Percentiles rank a stretch among this genome's conserved stretches.
phyloP scores from a whole-genome alignment of 1,284 basidiomycete species.

The Exobasidium cylindrosporum region DNA sequence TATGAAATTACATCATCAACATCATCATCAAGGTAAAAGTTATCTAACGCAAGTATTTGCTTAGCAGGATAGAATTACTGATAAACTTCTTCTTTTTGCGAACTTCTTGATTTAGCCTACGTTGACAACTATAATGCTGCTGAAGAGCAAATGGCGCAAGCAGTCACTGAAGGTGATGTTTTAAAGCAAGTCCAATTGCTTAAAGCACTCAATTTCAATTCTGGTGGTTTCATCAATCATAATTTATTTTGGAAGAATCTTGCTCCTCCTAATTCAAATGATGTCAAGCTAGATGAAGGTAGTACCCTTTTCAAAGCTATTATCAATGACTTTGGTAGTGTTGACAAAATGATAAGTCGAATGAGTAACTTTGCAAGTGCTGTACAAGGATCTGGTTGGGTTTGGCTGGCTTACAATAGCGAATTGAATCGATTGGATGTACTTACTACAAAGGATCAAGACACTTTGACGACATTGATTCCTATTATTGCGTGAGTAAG shows the following conservation, averaged over 20 bases:
- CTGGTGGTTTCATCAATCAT: conserved; percentile 53
- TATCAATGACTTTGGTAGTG: conserved; percentile 46
- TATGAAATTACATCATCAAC: conserved; percentile 52
- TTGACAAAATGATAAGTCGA: conserved; percentile 55
- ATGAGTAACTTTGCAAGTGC: conserved; percentile 75
- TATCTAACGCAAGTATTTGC: too few species aligned
- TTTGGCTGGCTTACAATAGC: conserved; percentile 47
- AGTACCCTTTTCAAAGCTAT: conserved; percentile 45
- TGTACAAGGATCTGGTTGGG: conserved; percentile 52
- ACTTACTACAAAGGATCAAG: conserved; percentile 51
- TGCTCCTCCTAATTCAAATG: conserved; percentile 39
- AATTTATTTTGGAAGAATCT: conserved; percentile 53
- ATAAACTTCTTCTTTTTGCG: too few species aligned
- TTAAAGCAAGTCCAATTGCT: conserved; percentile 31
- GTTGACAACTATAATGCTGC: conserved; percentile 50
- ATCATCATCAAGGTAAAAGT: conserved; percentile 55
- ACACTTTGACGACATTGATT: conserved; percentile 40
- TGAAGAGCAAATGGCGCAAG: conserved; percentile 38
- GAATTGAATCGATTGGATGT: conserved; percentile 40
- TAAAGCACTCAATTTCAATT: conserved; percentile 52
- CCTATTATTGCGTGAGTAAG: conserved; percentile 35
- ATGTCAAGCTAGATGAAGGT: conserved; percentile 35
- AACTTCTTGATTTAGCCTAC: too few species aligned
- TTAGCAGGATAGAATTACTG: too few species aligned
- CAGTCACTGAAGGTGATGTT: conserved; percentile 36